Evolutionary conservation across 164 flowering plant genomes (phyloP), one percentile per base, ranked within the genome.

Genomic region (Piper longum): DNA sequence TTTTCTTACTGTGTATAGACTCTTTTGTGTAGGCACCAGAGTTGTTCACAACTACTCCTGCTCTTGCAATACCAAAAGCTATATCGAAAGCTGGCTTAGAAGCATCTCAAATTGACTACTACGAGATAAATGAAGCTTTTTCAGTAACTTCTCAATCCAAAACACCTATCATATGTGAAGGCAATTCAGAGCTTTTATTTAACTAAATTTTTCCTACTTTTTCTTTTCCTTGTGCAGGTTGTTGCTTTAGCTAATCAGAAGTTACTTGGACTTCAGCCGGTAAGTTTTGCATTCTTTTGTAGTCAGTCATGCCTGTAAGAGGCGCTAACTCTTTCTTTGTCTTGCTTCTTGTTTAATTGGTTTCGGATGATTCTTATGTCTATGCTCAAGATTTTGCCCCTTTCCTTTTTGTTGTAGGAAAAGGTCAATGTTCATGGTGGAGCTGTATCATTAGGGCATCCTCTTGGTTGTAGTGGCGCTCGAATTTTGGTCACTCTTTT

Each of bases 71-170:
- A 59, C 99, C 99, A 2, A 90, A 88, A 82, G 97, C 99, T 55
- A 84, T 93, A 66, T 76, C 89, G 74, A 82, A 81, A 75, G 86
- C 95, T 76, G 89, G 95, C 63, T 68, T 95, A 75, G 79, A 85
- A 42, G 82, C 91, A 70, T 85, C 95, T 75, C 85, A 85, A 69
- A 74, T 91, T 73, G 97, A 89, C 73, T 91, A 74, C 71, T 95
- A 87, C 58, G 99, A 95, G 72, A 91, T 95, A 66, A 95, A 95
- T 74, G 97, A 95, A 79, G 99, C 99, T 7, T 95, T 95, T 72
- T 71, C 99, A 41, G 99, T 95, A 75, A 79, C 89, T 13, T 48
- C 11, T 2, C 9, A 48, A 6, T 9, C 14, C 7, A 3, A 48
- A 48, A 48, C 9, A 14, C 9, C 52, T 48, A 48, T 14, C 9